Percentiles rank a stretch among this genome's conserved stretches.
phyloP scores from a whole-genome alignment of 1,284 basidiomycete genomes.

The Ganoderma multipileum region DNA sequence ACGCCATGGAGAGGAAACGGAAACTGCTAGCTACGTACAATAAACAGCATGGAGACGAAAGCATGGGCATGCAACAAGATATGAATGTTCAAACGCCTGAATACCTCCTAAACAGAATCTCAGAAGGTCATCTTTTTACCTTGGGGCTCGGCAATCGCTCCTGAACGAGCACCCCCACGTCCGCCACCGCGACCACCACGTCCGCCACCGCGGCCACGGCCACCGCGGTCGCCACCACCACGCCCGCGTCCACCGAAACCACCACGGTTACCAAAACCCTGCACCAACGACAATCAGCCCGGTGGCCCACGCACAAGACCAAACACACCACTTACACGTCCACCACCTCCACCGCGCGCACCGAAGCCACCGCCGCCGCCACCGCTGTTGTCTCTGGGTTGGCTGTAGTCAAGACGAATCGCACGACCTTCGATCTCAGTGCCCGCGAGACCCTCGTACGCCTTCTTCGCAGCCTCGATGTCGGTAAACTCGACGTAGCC shows the following conservation, averaged over 20 bases:
- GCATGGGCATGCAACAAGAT: constrained; percentile 22
- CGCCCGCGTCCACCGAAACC: constrained; percentile 41
- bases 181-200: constrained; percentile 34
- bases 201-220: constrained; percentile 35
- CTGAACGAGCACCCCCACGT: constrained; percentile 63
- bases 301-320: constrained; percentile 43
- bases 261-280: constrained; percentile 27
- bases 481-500: constrained; percentile 96
- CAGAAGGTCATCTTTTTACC: constrained; percentile 86
- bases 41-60: constrained; percentile 18
- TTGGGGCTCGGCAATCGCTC: constrained; percentile 75
- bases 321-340: constrained; percentile 48
- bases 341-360: constrained; percentile 48
- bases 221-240: constrained; percentile 41
- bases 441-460: constrained; percentile 75
- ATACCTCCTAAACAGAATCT: not conserved
- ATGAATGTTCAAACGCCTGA: constrained; percentile 3
- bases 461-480: constrained; percentile 83
- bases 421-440: constrained; percentile 85
- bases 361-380: constrained; percentile 49
- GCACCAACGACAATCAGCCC: constrained; percentile 36
- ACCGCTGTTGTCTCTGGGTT: constrained; percentile 76
- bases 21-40: constrained; percentile 22
- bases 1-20: not conserved
- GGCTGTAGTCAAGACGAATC: constrained; percentile 90